Evolutionary conservation across 106 monocot species (phyloP).

Genomic region (Hemerocallis citrina): DNA sequence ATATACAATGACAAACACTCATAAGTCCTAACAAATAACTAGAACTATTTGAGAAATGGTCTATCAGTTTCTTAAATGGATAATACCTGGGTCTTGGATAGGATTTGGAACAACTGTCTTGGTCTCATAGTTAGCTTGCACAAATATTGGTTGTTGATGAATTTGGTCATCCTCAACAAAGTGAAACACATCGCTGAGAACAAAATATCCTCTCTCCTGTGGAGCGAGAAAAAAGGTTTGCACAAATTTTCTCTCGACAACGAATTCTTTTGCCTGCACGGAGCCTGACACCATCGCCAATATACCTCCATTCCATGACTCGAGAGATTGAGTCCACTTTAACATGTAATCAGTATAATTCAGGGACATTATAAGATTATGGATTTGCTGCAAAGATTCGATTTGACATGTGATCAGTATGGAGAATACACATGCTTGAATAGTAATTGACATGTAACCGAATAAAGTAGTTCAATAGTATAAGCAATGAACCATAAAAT

Average conservation of each 20-base stretch:
- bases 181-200: conserved; percentile 68
- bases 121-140: neutral
- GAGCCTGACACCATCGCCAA: conserved; percentile 52
- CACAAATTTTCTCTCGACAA: conserved; percentile 32
- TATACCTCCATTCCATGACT: conserved; percentile 63
- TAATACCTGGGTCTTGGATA: neutral
- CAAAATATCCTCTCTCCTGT: conserved; percentile 67
- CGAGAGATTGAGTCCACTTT: conserved; percentile 54
- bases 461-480: no score
- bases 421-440: no score
- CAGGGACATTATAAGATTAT: conserved; percentile 27
- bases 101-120: neutral
- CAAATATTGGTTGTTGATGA: conserved; percentile 18
- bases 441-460: no score
- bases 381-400: conserved; percentile 36
- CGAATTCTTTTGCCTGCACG: conserved; percentile 38
- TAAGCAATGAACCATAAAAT: no score
- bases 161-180: conserved; percentile 43
- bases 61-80: neutral
- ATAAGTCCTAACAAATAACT: no score
- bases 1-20: no score
- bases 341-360: conserved; percentile 49
- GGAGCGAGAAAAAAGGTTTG: conserved; percentile 78
- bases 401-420: neutral
- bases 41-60: no score